phyloP scores from a whole-genome alignment of 768 basidiomycete species.

The Crucibulum laeve region DNA sequence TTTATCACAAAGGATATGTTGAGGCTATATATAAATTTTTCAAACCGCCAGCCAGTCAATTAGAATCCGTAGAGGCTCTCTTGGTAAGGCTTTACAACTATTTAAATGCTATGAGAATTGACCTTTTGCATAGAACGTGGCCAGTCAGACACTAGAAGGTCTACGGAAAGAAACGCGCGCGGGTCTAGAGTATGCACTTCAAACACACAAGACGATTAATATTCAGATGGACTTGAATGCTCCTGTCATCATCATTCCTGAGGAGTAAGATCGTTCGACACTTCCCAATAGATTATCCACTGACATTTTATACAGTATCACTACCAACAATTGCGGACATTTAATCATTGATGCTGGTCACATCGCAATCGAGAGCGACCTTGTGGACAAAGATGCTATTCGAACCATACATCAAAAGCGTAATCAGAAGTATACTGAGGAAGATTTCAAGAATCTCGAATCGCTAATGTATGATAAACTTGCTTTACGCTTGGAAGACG shows the following conservation, averaged over 20 bases:
- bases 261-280: conserved; percentile 53
- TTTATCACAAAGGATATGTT: conserved; percentile 91
- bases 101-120: background rate
- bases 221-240: conserved; percentile 96
- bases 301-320: conserved; percentile 48
- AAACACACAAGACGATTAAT: conserved; percentile 93
- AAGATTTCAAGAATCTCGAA: conserved; percentile 83
- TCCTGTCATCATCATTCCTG: conserved; percentile 94
- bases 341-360: conserved; percentile 95
- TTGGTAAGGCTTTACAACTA: conserved; percentile 47
- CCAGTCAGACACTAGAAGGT: conserved; percentile 90
- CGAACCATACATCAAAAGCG: conserved; percentile 78
- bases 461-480: conserved; percentile 95
- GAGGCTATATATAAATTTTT: conserved; percentile 91
- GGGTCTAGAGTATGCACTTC: conserved; percentile 88
- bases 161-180: conserved; percentile 91
- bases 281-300: background rate
- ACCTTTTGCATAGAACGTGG: conserved; percentile 61
- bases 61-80: conserved; percentile 93
- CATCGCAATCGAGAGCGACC: conserved; percentile 87
- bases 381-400: conserved; percentile 80
- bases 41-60: conserved; percentile 88
- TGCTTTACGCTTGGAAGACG: conserved; percentile 74
- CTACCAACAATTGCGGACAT: conserved; percentile 73
- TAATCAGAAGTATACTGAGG: conserved; percentile 78